Percentiles rank a stretch among this genome's conserved stretches.
Evolutionary conservation across 208 protist species (phyloP).

Genomic region (Borovskyia barvae): DNA sequence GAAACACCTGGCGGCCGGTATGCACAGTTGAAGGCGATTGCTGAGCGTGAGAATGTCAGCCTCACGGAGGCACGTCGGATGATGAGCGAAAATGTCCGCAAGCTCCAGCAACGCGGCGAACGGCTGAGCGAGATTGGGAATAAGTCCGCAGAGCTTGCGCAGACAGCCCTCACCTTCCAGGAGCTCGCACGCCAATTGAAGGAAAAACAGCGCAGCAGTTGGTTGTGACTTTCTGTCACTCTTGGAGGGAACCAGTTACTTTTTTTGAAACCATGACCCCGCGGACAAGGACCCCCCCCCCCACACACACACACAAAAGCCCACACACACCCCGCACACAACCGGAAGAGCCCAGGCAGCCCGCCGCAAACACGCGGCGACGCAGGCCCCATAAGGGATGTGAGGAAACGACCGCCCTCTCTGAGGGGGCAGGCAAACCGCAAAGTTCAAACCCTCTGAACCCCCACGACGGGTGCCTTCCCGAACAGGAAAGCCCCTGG

Average conservation of each 20-base stretch:
- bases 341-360: too few species aligned
- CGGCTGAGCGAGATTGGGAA: constrained; percentile 55
- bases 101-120: constrained; percentile 72
- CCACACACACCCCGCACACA: too few species aligned
- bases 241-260: not conserved
- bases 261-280: not conserved
- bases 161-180: constrained; percentile 73
- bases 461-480: too few species aligned
- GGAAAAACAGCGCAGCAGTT: constrained; percentile 76
- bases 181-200: constrained; percentile 66
- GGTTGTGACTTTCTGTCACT: constrained; percentile 35
- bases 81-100: constrained; percentile 77
- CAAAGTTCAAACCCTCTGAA: too few species aligned
- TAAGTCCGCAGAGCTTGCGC: constrained; percentile 63
- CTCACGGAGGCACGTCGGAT: constrained; percentile 78
- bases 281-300: not conserved
- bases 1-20: constrained; percentile 48
- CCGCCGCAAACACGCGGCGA: too few species aligned
- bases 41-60: constrained; percentile 72
- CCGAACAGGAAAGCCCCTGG: too few species aligned
- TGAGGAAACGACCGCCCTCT: too few species aligned
- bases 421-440: too few species aligned
- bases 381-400: too few species aligned
- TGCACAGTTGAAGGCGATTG: constrained; percentile 74
- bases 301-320: too few species aligned